Conservation (phyloP, 164 flowering plant genomes). For the Umbellularia californica region DNA sequence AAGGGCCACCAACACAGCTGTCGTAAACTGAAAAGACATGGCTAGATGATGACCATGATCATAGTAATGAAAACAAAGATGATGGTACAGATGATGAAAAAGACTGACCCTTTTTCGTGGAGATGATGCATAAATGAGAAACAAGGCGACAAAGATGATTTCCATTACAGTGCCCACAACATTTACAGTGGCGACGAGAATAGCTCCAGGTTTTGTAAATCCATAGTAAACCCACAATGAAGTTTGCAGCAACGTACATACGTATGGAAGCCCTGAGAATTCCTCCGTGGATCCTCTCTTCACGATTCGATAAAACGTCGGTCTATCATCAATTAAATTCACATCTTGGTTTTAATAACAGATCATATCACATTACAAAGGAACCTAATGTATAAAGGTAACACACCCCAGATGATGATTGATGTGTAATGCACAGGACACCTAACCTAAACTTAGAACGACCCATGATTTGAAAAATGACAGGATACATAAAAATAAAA, state of each 20-base stretch:
- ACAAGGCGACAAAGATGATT: slow-evolving; percentile 50
- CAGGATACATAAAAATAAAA: too few species aligned
- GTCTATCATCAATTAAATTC: slow-evolving; percentile 3
- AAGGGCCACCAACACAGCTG: slow-evolving; percentile 32
- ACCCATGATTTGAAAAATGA: too few species aligned
- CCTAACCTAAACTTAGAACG: neutral
- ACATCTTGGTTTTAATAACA: slow-evolving; percentile 7
- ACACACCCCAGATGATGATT: neutral
- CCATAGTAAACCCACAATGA: slow-evolving; percentile 74
- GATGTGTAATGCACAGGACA: neutral
- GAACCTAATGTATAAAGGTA: too few species aligned
- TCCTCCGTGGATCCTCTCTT: slow-evolving; percentile 62
- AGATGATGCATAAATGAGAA: slow-evolving; percentile 58
- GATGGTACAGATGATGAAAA: neutral
- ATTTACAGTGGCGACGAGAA: slow-evolving; percentile 53
- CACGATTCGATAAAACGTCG: slow-evolving; percentile 47
- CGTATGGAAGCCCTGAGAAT: slow-evolving; percentile 56
- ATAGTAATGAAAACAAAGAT: neutral
- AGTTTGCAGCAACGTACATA: slow-evolving; percentile 54
- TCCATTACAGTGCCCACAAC: slow-evolving; percentile 51
- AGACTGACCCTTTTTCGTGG: slow-evolving; percentile 39
- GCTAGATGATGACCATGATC: neutral
- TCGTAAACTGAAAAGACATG: slow-evolving; percentile 30
- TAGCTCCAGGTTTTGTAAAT: slow-evolving; percentile 56
- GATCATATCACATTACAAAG: neutral